phyloP scores from a whole-genome alignment of 371 early-diverging fungal species.

The Haplosporangium sp. region DNA sequence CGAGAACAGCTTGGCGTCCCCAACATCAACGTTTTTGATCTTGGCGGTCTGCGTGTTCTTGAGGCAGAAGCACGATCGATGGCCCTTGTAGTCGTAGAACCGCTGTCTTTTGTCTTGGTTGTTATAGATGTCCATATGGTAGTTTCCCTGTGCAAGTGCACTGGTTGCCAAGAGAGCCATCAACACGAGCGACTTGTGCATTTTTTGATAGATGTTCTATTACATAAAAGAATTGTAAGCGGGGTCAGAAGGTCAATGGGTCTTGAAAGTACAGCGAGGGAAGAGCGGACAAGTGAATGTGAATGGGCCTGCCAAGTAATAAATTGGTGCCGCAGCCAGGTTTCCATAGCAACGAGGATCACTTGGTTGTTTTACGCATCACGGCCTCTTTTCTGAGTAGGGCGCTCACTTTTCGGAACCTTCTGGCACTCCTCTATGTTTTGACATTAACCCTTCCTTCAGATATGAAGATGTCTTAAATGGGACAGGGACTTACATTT shows the following conservation, averaged over 20 bases:
- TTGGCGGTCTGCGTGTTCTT: slow-evolving; percentile 11
- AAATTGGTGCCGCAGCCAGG: no score
- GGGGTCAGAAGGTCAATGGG: no score
- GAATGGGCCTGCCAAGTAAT: no score
- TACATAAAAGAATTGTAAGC: no score
- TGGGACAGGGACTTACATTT: not conserved
- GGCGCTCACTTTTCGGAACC: no score
- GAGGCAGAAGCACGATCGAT: slow-evolving; percentile 13
- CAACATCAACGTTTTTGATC: not conserved
- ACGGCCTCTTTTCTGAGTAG: no score
- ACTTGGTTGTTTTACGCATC: no score
- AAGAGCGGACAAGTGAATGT: no score
- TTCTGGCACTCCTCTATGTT: no score
- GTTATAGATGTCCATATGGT: slow-evolving; percentile 7
- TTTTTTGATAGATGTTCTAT: slow-evolving; percentile 3
- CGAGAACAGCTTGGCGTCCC: slow-evolving; percentile 19
- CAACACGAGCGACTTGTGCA: slow-evolving; percentile 10
- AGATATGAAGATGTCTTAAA: not conserved
- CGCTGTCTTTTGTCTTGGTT: not conserved
- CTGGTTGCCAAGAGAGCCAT: slow-evolving; percentile 3
- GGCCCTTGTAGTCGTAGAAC: not conserved
- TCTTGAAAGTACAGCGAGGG: no score
- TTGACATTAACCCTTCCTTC: not conserved
- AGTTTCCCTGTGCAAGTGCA: slow-evolving; percentile 14
- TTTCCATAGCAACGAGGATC: no score